A percentile compares a stretch with the other conserved stretches of the same genome.
Conservation (phyloP, 2,329 filamentous ascomycete genomes). For the Trichoderma polysporum region DNA sequence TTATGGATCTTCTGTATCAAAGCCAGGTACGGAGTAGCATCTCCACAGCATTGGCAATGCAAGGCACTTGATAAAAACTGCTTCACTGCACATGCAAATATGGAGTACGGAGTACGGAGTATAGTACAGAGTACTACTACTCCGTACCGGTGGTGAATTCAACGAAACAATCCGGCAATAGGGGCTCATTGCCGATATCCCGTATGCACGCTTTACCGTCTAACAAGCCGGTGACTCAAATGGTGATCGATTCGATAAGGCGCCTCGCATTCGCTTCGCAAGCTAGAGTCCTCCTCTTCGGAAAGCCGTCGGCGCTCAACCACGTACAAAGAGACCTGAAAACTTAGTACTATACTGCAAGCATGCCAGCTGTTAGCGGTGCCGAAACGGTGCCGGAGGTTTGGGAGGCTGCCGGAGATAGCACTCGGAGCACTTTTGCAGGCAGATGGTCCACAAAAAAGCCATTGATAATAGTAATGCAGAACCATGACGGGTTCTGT, state of each 20-base stretch:
- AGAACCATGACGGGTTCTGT: not conserved
- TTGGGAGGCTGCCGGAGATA: conserved; percentile 13
- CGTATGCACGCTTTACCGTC: not conserved
- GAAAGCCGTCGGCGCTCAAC: not conserved
- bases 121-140: not conserved
- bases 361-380: not conserved
- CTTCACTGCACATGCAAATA: not conserved
- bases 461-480: not conserved
- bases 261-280: not conserved
- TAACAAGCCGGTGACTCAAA: not conserved
- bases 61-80: not conserved
- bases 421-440: conserved; percentile 12
- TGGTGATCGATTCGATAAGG: not conserved
- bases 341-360: not conserved
- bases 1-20: not conserved
- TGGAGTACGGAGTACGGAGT: not conserved
- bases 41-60: not conserved
- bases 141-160: not conserved
- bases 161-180: not conserved
- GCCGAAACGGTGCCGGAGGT: conserved; percentile 9
- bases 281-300: not conserved
- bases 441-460: not conserved
- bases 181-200: conserved; percentile 1
- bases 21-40: not conserved
- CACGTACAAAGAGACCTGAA: not conserved